Conservation (phyloP, 2,329 filamentous ascomycete genomes). For the Diaporthe ampelina region DNA sequence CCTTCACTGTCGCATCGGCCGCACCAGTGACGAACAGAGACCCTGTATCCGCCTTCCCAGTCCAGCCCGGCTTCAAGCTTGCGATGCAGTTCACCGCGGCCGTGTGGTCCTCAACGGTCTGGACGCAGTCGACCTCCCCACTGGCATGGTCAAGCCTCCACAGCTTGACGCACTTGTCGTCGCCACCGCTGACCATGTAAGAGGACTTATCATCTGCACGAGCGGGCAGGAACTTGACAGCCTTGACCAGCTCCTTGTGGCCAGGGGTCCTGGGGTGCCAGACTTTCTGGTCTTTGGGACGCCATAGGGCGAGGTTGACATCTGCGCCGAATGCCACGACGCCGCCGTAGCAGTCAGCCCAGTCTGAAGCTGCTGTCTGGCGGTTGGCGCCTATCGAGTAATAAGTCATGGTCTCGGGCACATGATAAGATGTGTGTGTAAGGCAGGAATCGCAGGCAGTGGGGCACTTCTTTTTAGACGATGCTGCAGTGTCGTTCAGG, state of each 20-base stretch:
- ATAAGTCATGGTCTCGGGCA: constrained; percentile 56
- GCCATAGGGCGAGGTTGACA: constrained; percentile 89
- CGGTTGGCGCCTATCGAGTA: constrained; percentile 89
- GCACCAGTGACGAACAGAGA: constrained; percentile 81
- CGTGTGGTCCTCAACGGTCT: constrained; percentile 76
- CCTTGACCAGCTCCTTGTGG: constrained; percentile 85
- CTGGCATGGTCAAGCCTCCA: constrained; percentile 69
- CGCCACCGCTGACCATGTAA: constrained; percentile 82
- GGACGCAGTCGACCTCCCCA: constrained; percentile 50
- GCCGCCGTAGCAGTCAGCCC: constrained; percentile 76
- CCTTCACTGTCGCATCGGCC: constrained; percentile 79
- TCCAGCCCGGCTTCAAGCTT: constrained; percentile 51
- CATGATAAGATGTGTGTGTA: constrained; percentile 30
- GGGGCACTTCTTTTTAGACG: constrained; percentile 5
- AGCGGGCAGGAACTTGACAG: constrained; percentile 80
- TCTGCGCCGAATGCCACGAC: constrained; percentile 88
- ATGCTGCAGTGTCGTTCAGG: background rate
- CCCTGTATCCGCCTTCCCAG: background rate
- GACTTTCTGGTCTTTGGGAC: constrained; percentile 60
- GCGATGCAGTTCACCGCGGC: constrained; percentile 81
- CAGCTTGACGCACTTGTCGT: constrained; percentile 82
- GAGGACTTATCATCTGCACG: constrained; percentile 60
- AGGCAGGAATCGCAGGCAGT: background rate
- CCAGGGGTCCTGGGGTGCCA: constrained; percentile 56
- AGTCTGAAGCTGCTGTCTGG: constrained; percentile 91